Base-by-base conservation (phyloP, 345 rosid genomes). In the Euphorbia pulcherrima region DNA sequence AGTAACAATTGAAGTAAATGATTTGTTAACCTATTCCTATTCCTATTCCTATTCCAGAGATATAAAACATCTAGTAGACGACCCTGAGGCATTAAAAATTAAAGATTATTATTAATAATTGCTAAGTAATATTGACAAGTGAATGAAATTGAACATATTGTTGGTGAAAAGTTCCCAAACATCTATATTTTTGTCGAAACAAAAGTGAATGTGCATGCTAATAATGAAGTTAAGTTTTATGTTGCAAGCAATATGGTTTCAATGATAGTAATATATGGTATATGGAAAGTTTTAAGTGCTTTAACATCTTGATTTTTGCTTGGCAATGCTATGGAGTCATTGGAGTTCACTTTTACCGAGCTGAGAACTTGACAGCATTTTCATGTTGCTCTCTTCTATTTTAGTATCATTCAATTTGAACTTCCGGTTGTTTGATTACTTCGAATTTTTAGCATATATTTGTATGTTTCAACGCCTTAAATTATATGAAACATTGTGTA, bases 1-100 rank as follows among this genome's bases (percentile, higher is more conserved):
- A 0, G 52, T 89, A 62, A 94, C 96, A 33, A 81, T 94, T 72
- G 99, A 94, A 96, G 96, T 89, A 68, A 68, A 37, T 58, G 57
- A 60, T 63, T 8, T 70, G 13, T 14, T 12, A 73, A 58, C 60
- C 55, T 46, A 21, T 28, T 5, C 33, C 48, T 17, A 12, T 0
- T n/a, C 60, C 55, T 46, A 21, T 28, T 5, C 33, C 48, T 17
- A 12, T 0, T n/a, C 1, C 2, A 21, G 26, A 21, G 6, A 2
- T 24, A 30, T 12, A 26, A 13, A 37, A 20, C 48, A 23, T 46
- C 20, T 9, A 59, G 59, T 23, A 35, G 23, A 30, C 18, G 21
- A 60, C 27, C 9, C 23, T 56, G 39, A 30, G 21, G 16, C 16
- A 13, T 5, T 30, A 33, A n/a, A 26, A 20, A 24, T 44, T n/a